phyloP scores from a whole-genome alignment of 2,329 filamentous ascomycete genomes.

The Colletotrichum phormii region DNA sequence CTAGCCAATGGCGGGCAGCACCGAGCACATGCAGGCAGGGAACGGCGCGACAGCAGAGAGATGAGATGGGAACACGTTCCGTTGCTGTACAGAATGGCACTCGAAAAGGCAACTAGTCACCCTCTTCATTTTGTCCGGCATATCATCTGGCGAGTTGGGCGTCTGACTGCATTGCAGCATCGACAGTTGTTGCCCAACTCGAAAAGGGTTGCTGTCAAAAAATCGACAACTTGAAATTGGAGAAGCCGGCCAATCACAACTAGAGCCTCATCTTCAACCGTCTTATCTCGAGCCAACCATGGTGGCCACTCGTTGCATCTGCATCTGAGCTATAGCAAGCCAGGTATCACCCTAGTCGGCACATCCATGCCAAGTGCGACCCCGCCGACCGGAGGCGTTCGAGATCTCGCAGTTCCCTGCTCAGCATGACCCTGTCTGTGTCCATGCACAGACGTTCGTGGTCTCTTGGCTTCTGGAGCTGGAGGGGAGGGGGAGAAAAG shows the following conservation, averaged over 20 bases:
- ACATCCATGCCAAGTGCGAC: conserved; percentile 28
- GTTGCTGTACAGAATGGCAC: conserved; percentile 10
- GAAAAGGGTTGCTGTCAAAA: conserved; percentile 35
- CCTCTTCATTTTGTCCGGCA: neutral
- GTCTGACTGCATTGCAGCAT: conserved; percentile 16
- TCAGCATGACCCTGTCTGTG: conserved; percentile 16
- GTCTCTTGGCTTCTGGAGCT: conserved; percentile 27
- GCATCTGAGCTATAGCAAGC: conserved; percentile 27
- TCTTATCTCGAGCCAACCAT: conserved; percentile 59
- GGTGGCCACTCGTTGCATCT: conserved; percentile 34
- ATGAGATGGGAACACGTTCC: neutral
- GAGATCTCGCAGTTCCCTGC: conserved; percentile 34
- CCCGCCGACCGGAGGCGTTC: conserved; percentile 30
- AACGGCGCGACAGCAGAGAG: neutral
- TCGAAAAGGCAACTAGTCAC: conserved; percentile 2
- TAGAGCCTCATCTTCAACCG: conserved; percentile 37
- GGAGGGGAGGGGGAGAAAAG: conserved; percentile 1
- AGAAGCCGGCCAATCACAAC: conserved; percentile 51
- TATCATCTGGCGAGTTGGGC: conserved; percentile 19
- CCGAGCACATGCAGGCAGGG: conserved; percentile 24
- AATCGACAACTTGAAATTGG: conserved; percentile 55
- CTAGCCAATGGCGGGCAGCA: conserved; percentile 23
- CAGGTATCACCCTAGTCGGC: conserved; percentile 25
- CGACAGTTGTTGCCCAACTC: conserved; percentile 17
- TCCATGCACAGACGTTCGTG: conserved; percentile 29